Evolutionary conservation across 768 basidiomycete genomes (phyloP), one percentile per base, ranked within the genome.

Genomic region (Fistulinella prunicolor): DNA sequence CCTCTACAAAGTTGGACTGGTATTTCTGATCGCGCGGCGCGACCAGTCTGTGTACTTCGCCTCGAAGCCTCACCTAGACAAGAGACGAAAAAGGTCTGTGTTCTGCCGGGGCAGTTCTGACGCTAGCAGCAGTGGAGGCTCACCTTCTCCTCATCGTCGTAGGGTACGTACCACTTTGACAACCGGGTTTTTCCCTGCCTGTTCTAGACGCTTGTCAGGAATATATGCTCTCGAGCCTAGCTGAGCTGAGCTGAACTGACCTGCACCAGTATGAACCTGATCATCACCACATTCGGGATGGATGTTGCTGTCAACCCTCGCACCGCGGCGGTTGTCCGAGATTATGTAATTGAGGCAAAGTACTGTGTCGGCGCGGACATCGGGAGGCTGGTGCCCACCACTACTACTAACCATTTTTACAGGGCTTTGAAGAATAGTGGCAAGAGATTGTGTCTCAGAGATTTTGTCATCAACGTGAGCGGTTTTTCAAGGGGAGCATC

Each of bases 1-100:
- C 95, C 81, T 99, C 96, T 29, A 98, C 96, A 58, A 98, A 98
- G 66, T 99, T 99, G 20, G 92, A 95, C 68, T 98, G 96, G 57
- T 97, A 97, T 70, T 97, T 97, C 74, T 97, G 94, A 69, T 99
- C 96, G 53, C 96, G 73, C 16, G 96, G 94, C 0, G 96, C 96
- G 10, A 99, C 91, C 53, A 98, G 69, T 30, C 96, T 78, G 66
- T 99, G 96, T 1, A 99, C 95, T 67, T 99, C 96, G 3, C 96
- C 95, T 17, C 95, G 81, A 49, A 98, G 77, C 44, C 94, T 82
- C 49, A 95, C 90, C 93, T 95, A 58, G n/a, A n/a, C n/a, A n/a
- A n/a, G n/a, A n/a, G n/a, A n/a, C n/a, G 3, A 47, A 29, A 17
- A 19, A 47, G 46, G 49, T 42, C 26, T 44, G 29, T 41, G 24